Percentiles rank a stretch among this genome's conserved stretches.
phyloP scores from a whole-genome alignment of 108 stramenopile species.

The Cyclotella choctawhatcheeana region DNA sequence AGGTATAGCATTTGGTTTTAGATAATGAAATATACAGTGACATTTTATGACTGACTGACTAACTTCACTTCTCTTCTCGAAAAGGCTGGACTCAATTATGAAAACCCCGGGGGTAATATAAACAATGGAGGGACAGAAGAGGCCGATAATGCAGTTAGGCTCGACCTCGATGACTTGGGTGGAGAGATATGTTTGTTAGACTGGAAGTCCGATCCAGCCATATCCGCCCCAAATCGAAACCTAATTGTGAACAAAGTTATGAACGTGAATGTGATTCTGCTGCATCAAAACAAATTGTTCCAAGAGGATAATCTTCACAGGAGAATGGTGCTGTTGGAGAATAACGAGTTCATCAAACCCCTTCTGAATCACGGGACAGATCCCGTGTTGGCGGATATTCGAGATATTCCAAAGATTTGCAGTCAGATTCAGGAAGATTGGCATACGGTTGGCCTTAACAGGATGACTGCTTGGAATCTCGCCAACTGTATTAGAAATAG shows the following conservation, averaged over 20 bases:
- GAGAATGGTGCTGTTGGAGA: slow-evolving; percentile 49
- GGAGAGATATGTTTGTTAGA: slow-evolving; percentile 54
- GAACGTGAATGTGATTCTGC: slow-evolving; percentile 50
- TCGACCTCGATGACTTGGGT: slow-evolving; percentile 55
- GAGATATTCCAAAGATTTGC: slow-evolving; percentile 50
- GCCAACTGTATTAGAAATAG: slow-evolving; percentile 46
- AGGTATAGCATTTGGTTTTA: no score
- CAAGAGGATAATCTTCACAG: slow-evolving; percentile 21
- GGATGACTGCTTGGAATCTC: slow-evolving; percentile 61
- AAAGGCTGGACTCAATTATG: slow-evolving; percentile 54
- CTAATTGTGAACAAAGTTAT: slow-evolving; percentile 37
- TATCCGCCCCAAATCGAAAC: slow-evolving; percentile 51
- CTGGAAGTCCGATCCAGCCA: slow-evolving; percentile 48
- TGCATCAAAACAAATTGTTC: slow-evolving; percentile 41
- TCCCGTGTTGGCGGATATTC: slow-evolving; percentile 50
- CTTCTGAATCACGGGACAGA: slow-evolving; percentile 35
- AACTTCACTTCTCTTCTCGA: neutral
- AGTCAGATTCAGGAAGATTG: slow-evolving; percentile 50
- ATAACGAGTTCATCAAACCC: slow-evolving; percentile 56
- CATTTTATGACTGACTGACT: no score
- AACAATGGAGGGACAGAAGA: slow-evolving; percentile 19
- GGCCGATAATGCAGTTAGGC: slow-evolving; percentile 42
- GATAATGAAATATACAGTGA: no score
- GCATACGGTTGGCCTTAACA: slow-evolving; percentile 44
- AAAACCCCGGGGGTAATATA: slow-evolving; percentile 46